phyloP scores from a whole-genome alignment of 1,284 basidiomycete species.

The Somion occarium region DNA sequence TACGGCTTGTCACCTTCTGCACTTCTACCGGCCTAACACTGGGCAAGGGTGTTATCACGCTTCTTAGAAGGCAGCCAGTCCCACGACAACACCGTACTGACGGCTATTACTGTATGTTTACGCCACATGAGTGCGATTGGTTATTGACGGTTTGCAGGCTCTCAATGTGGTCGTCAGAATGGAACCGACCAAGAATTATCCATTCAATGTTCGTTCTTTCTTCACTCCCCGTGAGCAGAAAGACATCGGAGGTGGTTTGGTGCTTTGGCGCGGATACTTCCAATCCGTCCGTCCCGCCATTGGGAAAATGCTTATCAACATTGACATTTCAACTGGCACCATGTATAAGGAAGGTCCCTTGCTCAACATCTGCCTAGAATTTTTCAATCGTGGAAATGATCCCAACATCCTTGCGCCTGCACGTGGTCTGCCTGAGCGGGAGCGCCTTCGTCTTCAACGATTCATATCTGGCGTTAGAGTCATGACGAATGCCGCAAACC shows the following conservation, averaged over 20 bases:
- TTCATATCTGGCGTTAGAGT: slow-evolving; percentile 59
- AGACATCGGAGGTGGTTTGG: slow-evolving; percentile 62
- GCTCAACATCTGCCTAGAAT: slow-evolving; percentile 53
- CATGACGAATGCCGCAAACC: slow-evolving; percentile 27
- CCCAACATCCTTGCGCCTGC: slow-evolving; percentile 38
- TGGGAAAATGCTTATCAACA: slow-evolving; percentile 65
- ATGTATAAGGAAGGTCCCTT: slow-evolving; percentile 61
- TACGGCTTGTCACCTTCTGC: too few species aligned
- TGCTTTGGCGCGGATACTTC: slow-evolving; percentile 73
- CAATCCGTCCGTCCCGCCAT: slow-evolving; percentile 70
- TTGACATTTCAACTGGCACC: slow-evolving; percentile 72
- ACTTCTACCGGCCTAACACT: too few species aligned
- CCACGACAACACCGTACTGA: slow-evolving; percentile 64
- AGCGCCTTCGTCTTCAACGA: slow-evolving; percentile 53
- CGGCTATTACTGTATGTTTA: slow-evolving; percentile 60
- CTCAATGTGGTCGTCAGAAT: slow-evolving; percentile 74
- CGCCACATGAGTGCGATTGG: neutral
- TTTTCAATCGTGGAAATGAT: slow-evolving; percentile 36
- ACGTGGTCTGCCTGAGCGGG: slow-evolving; percentile 49
- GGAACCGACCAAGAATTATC: slow-evolving; percentile 65
- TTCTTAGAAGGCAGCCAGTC: slow-evolving; percentile 65
- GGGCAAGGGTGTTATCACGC: slow-evolving; percentile 59
- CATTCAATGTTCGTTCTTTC: slow-evolving; percentile 73
- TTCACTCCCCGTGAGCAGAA: slow-evolving; percentile 63
- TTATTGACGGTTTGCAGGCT: slow-evolving; percentile 36